These are phyloP conservation scores for Coffea humblotiana DNA, from an alignment of 305 asterid species.

Conservation along the genomic window DNA sequence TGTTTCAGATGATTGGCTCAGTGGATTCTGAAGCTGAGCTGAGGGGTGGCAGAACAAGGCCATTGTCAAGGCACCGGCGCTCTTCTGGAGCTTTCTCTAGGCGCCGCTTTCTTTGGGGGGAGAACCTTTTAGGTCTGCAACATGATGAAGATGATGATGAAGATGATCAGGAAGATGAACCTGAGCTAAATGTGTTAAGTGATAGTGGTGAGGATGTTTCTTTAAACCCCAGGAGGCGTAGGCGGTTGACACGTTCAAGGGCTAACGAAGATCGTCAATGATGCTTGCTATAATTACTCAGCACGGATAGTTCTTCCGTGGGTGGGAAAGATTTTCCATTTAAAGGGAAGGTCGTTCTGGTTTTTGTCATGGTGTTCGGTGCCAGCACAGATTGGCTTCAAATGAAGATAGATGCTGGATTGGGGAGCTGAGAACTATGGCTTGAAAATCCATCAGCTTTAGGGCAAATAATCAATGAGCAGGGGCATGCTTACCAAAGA, in stretches of 20 bases:
- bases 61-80: constrained; percentile 56
- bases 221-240: constrained; percentile 52
- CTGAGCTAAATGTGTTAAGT: constrained; percentile 35
- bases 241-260: constrained; percentile 57
- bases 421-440: neutral
- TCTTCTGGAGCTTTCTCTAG: constrained; percentile 52
- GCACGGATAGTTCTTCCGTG: constrained; percentile 23
- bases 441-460: neutral
- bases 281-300: constrained; percentile 17
- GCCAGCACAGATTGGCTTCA: neutral
- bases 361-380: neutral
- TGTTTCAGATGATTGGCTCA: constrained; percentile 86
- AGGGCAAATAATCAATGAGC: neutral
- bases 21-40: constrained; percentile 49
- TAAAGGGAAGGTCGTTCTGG: neutral
- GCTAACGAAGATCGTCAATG: constrained; percentile 53
- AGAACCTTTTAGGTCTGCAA: constrained; percentile 63
- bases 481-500: neutral
- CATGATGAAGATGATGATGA: constrained; percentile 39
- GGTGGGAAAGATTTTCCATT: constrained; percentile 6
- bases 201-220: constrained; percentile 49
- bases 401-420: neutral
- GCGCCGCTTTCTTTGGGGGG: constrained; percentile 84
- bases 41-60: constrained; percentile 70
- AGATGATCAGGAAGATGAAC: constrained; percentile 33